Evolutionary conservation across 73 alveolate species (phyloP).

Genomic region (Tetrahymena elliotti): DNA sequence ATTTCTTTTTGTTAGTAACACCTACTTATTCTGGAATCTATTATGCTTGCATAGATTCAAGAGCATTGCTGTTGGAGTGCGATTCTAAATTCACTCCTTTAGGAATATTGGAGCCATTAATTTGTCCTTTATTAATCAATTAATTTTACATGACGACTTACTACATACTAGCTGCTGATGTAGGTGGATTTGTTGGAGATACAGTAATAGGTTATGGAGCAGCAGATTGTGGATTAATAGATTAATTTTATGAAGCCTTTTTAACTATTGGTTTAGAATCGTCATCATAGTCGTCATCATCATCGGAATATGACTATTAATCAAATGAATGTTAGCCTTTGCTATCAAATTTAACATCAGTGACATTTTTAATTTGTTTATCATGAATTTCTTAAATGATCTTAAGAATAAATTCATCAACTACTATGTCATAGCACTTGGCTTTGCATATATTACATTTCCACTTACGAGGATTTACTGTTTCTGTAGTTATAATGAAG

Average conservation of each 20-base stretch:
- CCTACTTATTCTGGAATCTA: not conserved
- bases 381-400: not conserved
- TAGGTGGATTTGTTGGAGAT: not conserved
- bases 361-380: not conserved
- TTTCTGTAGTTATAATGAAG: conserved; percentile 26
- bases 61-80: not conserved
- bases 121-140: not conserved
- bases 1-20: not conserved
- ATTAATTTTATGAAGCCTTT: not conserved
- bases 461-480: conserved; percentile 28
- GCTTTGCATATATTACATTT: conserved; percentile 32
- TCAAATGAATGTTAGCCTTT: not conserved
- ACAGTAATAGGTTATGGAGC: not conserved
- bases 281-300: not conserved
- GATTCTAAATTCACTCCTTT: not conserved
- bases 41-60: not conserved
- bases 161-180: not conserved
- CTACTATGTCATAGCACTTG: conserved; percentile 3
- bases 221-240: not conserved
- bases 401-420: conserved; percentile 5
- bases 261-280: not conserved
- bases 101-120: not conserved
- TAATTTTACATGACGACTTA: too few relatives aligned
- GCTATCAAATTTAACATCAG: not conserved
- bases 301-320: not conserved